A percentile compares a stretch with the other conserved stretches of the same genome.
These are phyloP conservation scores for Gossypium aridum DNA, from an alignment of 441 rosid genomes.

Conservation along the genomic window DNA sequence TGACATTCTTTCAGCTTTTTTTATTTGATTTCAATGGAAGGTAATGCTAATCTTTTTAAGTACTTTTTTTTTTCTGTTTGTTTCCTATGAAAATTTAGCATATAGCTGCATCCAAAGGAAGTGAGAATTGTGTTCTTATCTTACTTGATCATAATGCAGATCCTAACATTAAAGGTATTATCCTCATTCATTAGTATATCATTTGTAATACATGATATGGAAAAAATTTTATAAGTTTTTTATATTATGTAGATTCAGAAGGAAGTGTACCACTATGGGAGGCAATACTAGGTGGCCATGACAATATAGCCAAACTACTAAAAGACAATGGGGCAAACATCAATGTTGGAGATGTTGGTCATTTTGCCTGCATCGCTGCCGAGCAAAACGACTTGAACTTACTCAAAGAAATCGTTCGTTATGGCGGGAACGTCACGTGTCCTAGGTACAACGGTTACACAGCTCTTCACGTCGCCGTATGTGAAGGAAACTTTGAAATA, in stretches of 20 bases:
- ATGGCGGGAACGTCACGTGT: constrained; percentile 58
- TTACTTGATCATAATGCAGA: constrained; percentile 72
- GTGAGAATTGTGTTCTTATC: constrained; percentile 51
- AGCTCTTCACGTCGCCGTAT: constrained; percentile 73
- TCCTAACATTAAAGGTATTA: constrained; percentile 65
- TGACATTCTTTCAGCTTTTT: not conserved
- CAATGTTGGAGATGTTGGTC: constrained; percentile 46
- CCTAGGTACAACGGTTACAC: constrained; percentile 42
- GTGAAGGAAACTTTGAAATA: constrained; percentile 65
- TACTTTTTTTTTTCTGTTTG: not conserved
- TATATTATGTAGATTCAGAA: constrained; percentile 53
- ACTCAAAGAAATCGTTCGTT: constrained; percentile 44
- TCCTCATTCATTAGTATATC: not conserved
- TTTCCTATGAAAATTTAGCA: constrained; percentile 33
- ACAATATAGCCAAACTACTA: constrained; percentile 43
- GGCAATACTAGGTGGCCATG: constrained; percentile 62
- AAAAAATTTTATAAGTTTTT: no score
- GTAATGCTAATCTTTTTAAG: not conserved
- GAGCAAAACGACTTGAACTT: constrained; percentile 55
- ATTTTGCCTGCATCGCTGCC: constrained; percentile 47
- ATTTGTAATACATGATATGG: not conserved
- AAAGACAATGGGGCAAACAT: constrained; percentile 60
- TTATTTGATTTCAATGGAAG: not conserved
- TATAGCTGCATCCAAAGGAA: constrained; percentile 71
- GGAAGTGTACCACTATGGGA: constrained; percentile 88